Base-by-base conservation (phyloP, 495 filamentous ascomycete genomes). In the Cairneyella variabilis region DNA sequence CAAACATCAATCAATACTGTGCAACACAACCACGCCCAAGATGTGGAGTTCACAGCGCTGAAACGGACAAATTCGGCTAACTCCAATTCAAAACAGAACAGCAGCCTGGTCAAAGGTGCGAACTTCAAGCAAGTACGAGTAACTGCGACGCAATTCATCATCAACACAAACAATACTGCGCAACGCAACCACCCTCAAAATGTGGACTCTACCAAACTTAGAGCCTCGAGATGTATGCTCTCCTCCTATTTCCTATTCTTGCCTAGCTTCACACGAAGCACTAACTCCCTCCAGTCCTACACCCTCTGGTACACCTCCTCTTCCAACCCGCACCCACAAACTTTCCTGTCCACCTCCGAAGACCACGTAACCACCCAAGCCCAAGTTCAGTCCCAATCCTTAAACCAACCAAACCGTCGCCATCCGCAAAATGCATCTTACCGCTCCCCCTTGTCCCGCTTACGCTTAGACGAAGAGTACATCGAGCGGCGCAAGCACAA, bases 191-290 rank as follows among this genome's bases (percentile, higher is more conserved):
- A 30, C 20, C 22, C 36, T 42, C 42, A 69, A 53, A 47, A 86
- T 80, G 78, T 78, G 88, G 30, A 77, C 86, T 27, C 78, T 91
- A n/a, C 86, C 88, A 9, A 78, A 82, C 56, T 76, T 91, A 53
- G 75, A 78, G 32, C 86, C 88, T 20, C 84, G 80, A 59, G 84
- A 89, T 58, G 88, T 89, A 77, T 63, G 80, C 69, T 18, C 28
- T 22, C 21, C 18, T 48, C 22, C 16, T 17, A 14, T 28, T 32
- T 30, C 25, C 28, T 45, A 36, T 34, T n/a, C n/a, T n/a, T n/a
- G n/a, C n/a, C n/a, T n/a, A 30, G 16, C 25, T 18, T 39, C 23
- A 30, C 18, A 3, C 11, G 30, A 26, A 32, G 18, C 46, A 30
- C 16, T 30, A 32, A 30, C 37, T 27, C 51, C 41, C 3, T 45